These are phyloP conservation scores for Venturia carpophila DNA, from an alignment of 2,329 filamentous ascomycete genomes.

Conservation along the genomic window DNA sequence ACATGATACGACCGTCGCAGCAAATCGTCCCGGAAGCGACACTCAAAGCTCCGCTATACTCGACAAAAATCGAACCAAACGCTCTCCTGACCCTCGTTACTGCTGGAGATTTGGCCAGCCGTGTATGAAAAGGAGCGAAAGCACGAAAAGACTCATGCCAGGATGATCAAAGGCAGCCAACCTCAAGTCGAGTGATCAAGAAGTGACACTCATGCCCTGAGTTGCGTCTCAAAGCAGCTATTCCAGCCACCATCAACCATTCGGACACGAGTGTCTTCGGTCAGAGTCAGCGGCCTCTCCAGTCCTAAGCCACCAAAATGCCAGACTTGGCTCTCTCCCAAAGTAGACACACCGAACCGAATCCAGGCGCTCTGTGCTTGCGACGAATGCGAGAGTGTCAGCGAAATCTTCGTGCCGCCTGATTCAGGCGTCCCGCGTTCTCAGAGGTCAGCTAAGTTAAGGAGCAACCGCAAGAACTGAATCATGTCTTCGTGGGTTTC, in stretches of 20 bases:
- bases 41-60: background rate
- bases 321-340: background rate
- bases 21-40: background rate
- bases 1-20: background rate
- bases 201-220: background rate
- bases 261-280: background rate
- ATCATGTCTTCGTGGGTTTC: background rate
- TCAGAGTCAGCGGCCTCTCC: background rate
- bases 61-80: background rate
- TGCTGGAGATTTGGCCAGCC: conserved; percentile 4
- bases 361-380: background rate
- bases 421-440: background rate
- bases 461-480: background rate
- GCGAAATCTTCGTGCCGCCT: background rate
- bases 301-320: background rate
- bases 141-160: background rate
- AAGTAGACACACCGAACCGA: background rate
- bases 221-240: background rate
- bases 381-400: background rate
- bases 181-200: background rate
- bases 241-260: background rate
- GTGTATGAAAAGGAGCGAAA: background rate
- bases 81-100: background rate
- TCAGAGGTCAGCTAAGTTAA: background rate
- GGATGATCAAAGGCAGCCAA: background rate